Evolutionary conservation across 371 early-diverging fungal species (phyloP), one percentile per base, ranked within the genome.

Genomic region (Parasitella parasitica): DNA sequence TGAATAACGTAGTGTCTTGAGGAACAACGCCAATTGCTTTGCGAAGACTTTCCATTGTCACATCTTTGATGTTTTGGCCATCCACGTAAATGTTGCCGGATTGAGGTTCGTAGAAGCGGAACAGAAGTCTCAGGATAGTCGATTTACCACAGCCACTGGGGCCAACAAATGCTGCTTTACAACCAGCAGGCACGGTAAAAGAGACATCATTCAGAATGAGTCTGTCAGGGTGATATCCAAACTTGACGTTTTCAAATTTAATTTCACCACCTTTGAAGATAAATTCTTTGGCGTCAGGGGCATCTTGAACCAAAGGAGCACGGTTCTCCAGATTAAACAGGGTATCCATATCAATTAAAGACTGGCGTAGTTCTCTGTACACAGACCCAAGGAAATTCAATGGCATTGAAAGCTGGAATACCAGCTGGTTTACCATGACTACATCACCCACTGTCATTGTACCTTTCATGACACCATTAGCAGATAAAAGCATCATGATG

Each of bases 311-410:
- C 15, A 70, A 62, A 24, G 83, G 78, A 30, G 82, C 56, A 18
- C 90, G 83, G 15, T 83, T 81, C 51, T 89, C 89, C 30, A 98
- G 82, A 37, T 88, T 83, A 66, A 98, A 96, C 86, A 98, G 86
- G 36, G 91, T 85, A 51, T 96, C 96, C 97, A 98, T 97, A 67
- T 98, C 99, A 49, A 95, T 88, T 43, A 98, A 76, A 1, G 91
- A 88, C 75, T 98, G 97, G 34, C 91, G 86, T 26, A 94, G 84
- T 75, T 97, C 98, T 55, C 99, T 86, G 68, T 98, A 98, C 5
- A 97, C 96, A 11, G 94, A 91, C n/a, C 99, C 99, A 69, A 98
- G 75, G 72, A 97, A 98, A 81, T 97, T 96, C 41, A 97, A 85
- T 15, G 97, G 97, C 75, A 96, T 80, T 0, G 94, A 92, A 4